A percentile compares a stretch with the other conserved stretches of the same genome.
Evolutionary conservation across 2,329 filamentous ascomycete species (phyloP).

Genomic region (Ascocoryne sarcoides): DNA sequence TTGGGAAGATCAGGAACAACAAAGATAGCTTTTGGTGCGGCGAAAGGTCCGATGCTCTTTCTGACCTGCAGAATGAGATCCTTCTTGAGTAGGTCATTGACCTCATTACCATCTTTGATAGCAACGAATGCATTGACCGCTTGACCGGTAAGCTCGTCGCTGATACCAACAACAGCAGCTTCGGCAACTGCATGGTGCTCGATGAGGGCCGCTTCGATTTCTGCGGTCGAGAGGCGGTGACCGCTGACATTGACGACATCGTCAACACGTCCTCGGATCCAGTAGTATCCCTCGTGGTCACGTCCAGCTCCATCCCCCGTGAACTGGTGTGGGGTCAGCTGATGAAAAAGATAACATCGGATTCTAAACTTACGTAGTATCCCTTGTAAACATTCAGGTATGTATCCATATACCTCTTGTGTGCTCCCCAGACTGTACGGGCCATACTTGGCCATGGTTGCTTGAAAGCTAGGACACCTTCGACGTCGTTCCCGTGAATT

Average conservation of each 20-base stretch:
- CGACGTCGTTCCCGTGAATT: conserved; percentile 77
- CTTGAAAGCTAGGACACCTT: conserved; percentile 88
- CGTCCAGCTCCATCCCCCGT: conserved; percentile 90
- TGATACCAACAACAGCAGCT: conserved; percentile 87
- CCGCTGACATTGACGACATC: conserved; percentile 98
- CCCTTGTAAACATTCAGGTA: conserved; percentile 97
- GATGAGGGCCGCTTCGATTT: conserved; percentile 94
- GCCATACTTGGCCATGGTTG: conserved; percentile 98
- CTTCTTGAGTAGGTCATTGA: conserved; percentile 75
- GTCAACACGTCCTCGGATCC: conserved; percentile 97
- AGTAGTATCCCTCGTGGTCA: conserved; percentile 98
- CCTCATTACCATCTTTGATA: conserved; percentile 75
- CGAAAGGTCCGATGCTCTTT: conserved; percentile 75
- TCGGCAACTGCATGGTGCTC: conserved; percentile 87
- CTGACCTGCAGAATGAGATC: conserved; percentile 38
- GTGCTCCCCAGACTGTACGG: conserved; percentile 92
- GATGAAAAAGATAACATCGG: conserved; percentile 4
- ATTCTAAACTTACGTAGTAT: conserved; percentile 70
- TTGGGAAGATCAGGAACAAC: conserved; percentile 92
- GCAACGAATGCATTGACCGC: conserved; percentile 95
- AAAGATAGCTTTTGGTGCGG: conserved; percentile 87
- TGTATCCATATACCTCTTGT: conserved; percentile 98
- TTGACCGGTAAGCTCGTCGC: conserved; percentile 91
- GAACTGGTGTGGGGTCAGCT: conserved; percentile 44
- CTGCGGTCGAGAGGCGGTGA: conserved; percentile 90